These are phyloP conservation scores for Alternaria ethzedia DNA, from an alignment of 2,329 filamentous ascomycete genomes.

Conservation along the genomic window DNA sequence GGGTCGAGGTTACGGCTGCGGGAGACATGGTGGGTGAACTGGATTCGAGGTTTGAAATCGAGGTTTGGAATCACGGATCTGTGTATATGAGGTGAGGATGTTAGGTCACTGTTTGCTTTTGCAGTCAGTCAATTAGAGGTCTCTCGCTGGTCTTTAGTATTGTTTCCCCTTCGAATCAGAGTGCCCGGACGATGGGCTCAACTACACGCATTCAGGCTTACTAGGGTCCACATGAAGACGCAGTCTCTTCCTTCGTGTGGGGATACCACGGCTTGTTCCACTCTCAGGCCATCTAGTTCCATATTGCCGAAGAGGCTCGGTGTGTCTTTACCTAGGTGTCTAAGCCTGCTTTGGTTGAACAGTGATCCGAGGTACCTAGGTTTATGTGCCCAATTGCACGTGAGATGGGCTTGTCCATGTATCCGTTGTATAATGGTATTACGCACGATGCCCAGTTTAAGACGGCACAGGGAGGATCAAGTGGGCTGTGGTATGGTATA, in stretches of 20 bases:
- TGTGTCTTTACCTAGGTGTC: neutral
- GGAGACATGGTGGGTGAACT: slow-evolving; percentile 32
- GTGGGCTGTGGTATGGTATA: slow-evolving; percentile 3
- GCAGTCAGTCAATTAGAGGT: too few species aligned
- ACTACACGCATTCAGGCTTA: slow-evolving; percentile 3
- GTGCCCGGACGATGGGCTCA: neutral
- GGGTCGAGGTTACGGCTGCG: slow-evolving; percentile 29
- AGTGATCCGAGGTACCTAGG: slow-evolving; percentile 9
- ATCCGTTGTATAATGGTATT: slow-evolving; percentile 5
- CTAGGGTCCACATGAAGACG: slow-evolving; percentile 13
- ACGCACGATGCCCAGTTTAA: neutral
- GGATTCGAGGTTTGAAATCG: neutral
- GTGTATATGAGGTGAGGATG: neutral
- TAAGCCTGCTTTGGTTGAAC: slow-evolving; percentile 1
- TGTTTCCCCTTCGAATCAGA: neutral
- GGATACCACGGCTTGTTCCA: slow-evolving; percentile 11
- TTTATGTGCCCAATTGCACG: neutral
- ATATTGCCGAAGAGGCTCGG: slow-evolving; percentile 17
- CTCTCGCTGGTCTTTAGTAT: slow-evolving; percentile 19
- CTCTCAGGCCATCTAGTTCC: slow-evolving; percentile 3
- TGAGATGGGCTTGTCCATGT: neutral
- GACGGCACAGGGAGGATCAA: neutral
- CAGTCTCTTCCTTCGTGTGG: slow-evolving; percentile 7
- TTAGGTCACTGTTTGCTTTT: neutral
- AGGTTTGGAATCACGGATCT: neutral